Evolutionary conservation across 176 grass and related monocot genomes (phyloP), one percentile per base, ranked within the genome.

Genomic region (Pontederia paniculata): DNA sequence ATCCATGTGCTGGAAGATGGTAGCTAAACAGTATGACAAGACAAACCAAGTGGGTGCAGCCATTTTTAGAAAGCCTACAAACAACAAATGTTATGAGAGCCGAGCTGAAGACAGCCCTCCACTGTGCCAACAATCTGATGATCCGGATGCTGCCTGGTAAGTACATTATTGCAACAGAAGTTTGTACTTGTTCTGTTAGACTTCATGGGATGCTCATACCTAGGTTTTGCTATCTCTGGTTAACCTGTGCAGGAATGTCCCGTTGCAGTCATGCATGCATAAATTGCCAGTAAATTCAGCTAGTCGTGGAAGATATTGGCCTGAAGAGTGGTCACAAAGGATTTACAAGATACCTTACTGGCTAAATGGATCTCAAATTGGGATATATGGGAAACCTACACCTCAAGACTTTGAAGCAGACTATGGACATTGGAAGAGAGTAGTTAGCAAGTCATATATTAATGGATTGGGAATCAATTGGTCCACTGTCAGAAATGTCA

Each of bases 221-320:
- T 6, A 37, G 7, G 7, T 37, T 37, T 37, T 37, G 28, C 28
- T 37, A 37, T 37, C 28, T 5, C 28, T 37, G 28, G 5, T 37
- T 37, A 37, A 37, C 28, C 7, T 60, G 18, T 45, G 15, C 57
- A 60, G 57, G 57, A 44, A 60, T 19, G 12, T 60, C 44, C 57
- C 57, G 12, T 21, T 60, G 42, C 57, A 60, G 44, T 31, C 57
- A 60, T 60, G 57, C 57, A 60, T 60, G 57, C 57, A 44, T 17
- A 60, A 45, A 43, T 60, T 60, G 23, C 14, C 41, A 0, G 37
- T 18, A 17, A 42, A 60, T 43, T 13, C 37, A 6, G 0, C 37
- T 44, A 18, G 11, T 12, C 57, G 1, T 44, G 57, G 37, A 4
- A 60, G 41, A 60, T 16, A 44, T 9, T 60, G 57, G 57, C 57